A percentile compares a stretch with the other conserved stretches of the same genome.
Evolutionary conservation across 768 basidiomycete species (phyloP).

Genomic region (Filobasidium floriforme): DNA sequence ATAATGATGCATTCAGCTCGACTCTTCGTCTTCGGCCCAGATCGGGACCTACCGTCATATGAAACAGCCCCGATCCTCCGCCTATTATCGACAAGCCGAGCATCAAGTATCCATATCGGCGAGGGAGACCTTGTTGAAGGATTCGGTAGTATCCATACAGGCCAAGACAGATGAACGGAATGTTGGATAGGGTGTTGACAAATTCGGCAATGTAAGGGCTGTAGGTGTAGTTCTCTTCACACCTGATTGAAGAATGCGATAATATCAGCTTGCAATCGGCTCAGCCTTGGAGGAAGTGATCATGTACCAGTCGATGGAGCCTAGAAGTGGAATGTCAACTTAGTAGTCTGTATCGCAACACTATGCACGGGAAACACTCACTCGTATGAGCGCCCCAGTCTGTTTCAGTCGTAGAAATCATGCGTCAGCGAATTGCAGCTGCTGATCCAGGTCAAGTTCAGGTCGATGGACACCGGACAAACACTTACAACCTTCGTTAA

Average conservation of each 20-base stretch:
- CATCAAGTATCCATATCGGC: slow-evolving; percentile 40
- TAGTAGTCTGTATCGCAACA: too few species aligned
- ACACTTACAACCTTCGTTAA: slow-evolving; percentile 35
- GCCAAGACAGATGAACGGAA: slow-evolving; percentile 56
- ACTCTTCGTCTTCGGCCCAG: not conserved
- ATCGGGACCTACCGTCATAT: slow-evolving; percentile 51
- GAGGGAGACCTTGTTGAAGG: slow-evolving; percentile 41
- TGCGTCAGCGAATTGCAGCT: slow-evolving; percentile 12
- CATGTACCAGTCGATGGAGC: not conserved
- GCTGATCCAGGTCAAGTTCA: too few species aligned
- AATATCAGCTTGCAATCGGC: not conserved
- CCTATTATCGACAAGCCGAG: slow-evolving; percentile 60
- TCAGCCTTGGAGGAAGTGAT: not conserved
- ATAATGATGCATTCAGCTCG: not conserved
- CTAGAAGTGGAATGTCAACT: not conserved
- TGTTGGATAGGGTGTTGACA: slow-evolving; percentile 65
- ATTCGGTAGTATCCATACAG: slow-evolving; percentile 50
- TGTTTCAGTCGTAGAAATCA: slow-evolving; percentile 3
- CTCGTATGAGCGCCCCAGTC: slow-evolving; percentile 41
- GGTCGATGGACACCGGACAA: too few species aligned
- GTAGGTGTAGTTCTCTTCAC: slow-evolving; percentile 69
- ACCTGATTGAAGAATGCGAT: slow-evolving; percentile 23
- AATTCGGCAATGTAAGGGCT: slow-evolving; percentile 70
- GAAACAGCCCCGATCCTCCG: slow-evolving; percentile 74
- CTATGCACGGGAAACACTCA: slow-evolving; percentile 24